Conservation (phyloP, 495 filamentous ascomycete species). For the Penicillium ochrochloron region DNA sequence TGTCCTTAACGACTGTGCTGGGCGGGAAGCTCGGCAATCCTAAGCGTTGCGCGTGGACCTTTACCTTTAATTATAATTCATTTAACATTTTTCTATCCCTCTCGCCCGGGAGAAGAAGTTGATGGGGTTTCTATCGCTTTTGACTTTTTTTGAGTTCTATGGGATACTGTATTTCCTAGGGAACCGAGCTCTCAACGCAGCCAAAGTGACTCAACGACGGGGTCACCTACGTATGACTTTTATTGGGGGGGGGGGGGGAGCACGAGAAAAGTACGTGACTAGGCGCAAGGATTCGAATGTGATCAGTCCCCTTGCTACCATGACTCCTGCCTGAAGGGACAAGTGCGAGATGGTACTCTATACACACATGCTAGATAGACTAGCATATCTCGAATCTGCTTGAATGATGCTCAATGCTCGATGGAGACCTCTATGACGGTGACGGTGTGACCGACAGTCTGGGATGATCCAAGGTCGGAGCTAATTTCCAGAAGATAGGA, state of each 20-base stretch:
- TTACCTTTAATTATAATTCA: conserved; percentile 10
- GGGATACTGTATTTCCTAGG: conserved; percentile 1
- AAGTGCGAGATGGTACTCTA: neutral
- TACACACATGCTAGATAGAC: neutral
- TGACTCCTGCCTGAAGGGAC: neutral
- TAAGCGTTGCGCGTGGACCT: conserved; percentile 30
- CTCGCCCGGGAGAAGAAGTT: neutral
- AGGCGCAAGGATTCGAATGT: conserved; percentile 22
- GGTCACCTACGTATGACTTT: neutral
- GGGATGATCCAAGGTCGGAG: conserved; percentile 4
- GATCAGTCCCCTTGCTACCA: conserved; percentile 20
- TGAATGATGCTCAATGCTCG: neutral
- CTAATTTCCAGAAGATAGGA: conserved; percentile 20
- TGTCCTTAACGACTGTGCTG: conserved; percentile 16
- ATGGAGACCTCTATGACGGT: neutral
- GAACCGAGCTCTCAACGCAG: neutral
- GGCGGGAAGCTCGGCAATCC: conserved; percentile 37
- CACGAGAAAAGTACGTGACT: neutral
- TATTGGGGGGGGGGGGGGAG: neutral
- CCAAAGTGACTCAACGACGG: conserved; percentile 1
- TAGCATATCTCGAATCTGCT: neutral
- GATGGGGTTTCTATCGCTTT: neutral
- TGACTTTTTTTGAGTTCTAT: neutral
- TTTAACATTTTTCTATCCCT: conserved; percentile 1
- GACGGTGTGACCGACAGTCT: neutral